Evolutionary conservation across 169 alveolate species (phyloP).

Genomic region (Theileria equi): DNA sequence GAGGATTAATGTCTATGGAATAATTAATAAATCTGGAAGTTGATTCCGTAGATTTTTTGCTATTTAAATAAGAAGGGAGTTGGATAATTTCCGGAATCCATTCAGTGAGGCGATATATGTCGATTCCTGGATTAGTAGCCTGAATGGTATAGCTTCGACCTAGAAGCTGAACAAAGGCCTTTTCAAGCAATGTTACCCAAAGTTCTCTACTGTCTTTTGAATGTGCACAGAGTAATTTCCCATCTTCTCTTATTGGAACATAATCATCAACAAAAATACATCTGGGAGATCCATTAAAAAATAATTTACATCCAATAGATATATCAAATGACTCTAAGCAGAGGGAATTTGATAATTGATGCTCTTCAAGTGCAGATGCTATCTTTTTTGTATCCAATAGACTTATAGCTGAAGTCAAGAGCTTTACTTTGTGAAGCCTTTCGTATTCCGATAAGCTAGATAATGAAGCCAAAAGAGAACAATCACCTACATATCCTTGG

Average conservation of each 20-base stretch:
- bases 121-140: slow-evolving; percentile 92
- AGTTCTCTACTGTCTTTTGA: slow-evolving; percentile 78
- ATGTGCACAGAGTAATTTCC: slow-evolving; percentile 83
- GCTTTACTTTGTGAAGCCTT: slow-evolving; percentile 67
- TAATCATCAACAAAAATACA: slow-evolving; percentile 87
- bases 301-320: slow-evolving; percentile 82
- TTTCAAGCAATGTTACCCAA: slow-evolving; percentile 90
- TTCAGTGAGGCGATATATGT: slow-evolving; percentile 87
- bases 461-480: slow-evolving; percentile 86
- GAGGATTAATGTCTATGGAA: not conserved
- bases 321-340: slow-evolving; percentile 44
- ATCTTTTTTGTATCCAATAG: slow-evolving; percentile 9
- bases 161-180: slow-evolving; percentile 87
- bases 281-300: slow-evolving; percentile 87
- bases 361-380: not conserved
- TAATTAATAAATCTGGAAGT: not conserved
- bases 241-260: slow-evolving; percentile 80
- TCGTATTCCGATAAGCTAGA: slow-evolving; percentile 88
- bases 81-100: slow-evolving; percentile 87
- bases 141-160: slow-evolving; percentile 86
- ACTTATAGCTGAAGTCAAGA: slow-evolving; percentile 55
- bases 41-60: not conserved
- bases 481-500: slow-evolving; percentile 91
- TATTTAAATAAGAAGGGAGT: slow-evolving; percentile 6
- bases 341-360: not conserved